Percentiles rank a stretch among this genome's conserved stretches.
Conservation (phyloP, 768 basidiomycete species). For the Rhodotorula paludigena region DNA sequence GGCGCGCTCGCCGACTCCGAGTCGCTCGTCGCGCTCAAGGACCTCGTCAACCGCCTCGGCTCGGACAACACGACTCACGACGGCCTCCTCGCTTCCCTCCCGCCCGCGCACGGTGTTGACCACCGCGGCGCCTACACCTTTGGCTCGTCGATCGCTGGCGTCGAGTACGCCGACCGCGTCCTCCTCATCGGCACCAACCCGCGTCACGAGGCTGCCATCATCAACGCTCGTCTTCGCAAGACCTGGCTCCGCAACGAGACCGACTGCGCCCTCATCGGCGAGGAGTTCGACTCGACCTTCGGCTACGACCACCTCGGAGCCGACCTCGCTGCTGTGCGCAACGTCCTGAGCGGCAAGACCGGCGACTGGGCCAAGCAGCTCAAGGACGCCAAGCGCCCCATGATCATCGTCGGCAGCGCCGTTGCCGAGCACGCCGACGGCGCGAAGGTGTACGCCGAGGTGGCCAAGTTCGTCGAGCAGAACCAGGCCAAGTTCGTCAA, state of each 20-base stretch:
- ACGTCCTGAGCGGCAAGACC: constrained; percentile 62
- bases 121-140: constrained; percentile 94
- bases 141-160: constrained; percentile 82
- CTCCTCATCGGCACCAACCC: constrained; percentile 95
- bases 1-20: constrained; percentile 92
- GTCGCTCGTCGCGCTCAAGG: constrained; percentile 85
- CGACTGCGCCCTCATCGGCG: constrained; percentile 84
- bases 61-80: constrained; percentile 90
- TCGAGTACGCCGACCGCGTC: constrained; percentile 86
- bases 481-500: constrained; percentile 72
- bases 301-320: constrained; percentile 86
- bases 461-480: constrained; percentile 72
- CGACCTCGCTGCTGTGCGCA: constrained; percentile 66
- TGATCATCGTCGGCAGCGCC: constrained; percentile 88
- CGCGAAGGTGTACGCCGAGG: constrained; percentile 65
- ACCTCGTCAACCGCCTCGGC: constrained; percentile 83
- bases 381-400: constrained; percentile 77
- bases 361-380: constrained; percentile 73
- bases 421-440: constrained; percentile 81
- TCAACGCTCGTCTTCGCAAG: constrained; percentile 95
- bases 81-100: constrained; percentile 59
- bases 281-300: constrained; percentile 83
- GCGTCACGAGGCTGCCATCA: constrained; percentile 89
- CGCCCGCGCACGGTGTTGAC: constrained; percentile 74
- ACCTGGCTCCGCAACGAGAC: constrained; percentile 82